Evolutionary conservation across 2,329 filamentous ascomycete genomes (phyloP).

Genomic region (Fusarium camptoceras): DNA sequence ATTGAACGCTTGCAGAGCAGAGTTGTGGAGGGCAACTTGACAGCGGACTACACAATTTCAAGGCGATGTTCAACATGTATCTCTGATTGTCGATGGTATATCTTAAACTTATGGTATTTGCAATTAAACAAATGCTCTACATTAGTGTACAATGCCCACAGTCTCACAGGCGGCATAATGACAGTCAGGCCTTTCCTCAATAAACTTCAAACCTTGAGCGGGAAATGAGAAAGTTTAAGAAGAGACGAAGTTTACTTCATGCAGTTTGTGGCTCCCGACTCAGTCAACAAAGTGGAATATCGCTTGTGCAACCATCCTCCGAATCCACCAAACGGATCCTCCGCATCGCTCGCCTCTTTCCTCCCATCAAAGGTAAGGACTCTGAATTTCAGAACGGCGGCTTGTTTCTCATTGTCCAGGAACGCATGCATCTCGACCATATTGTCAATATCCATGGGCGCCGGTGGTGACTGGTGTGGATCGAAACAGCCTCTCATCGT

Average conservation of each 20-base stretch:
- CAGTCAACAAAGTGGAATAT: conserved; percentile 33
- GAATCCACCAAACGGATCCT: conserved; percentile 33
- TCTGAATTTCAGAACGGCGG: conserved; percentile 10
- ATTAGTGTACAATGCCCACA: no score
- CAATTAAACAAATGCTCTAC: no score
- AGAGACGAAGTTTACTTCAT: no score
- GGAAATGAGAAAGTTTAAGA: no score
- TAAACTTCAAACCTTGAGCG: no score
- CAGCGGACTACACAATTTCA: no score
- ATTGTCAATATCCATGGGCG: conserved; percentile 14
- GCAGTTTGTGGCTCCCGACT: conserved; percentile 40
- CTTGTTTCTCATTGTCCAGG: neutral
- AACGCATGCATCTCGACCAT: conserved; percentile 26
- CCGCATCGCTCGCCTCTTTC: conserved; percentile 14
- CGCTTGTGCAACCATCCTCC: conserved; percentile 34
- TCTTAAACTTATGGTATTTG: fast-evolving
- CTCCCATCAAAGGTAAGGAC: conserved; percentile 32
- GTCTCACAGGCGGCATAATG: no score
- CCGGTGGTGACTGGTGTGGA: conserved; percentile 11
- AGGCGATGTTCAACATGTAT: no score
- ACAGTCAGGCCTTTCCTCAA: no score
- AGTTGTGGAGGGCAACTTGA: no score
- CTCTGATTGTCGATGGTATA: no score
- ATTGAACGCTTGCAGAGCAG: no score
- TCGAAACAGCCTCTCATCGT: conserved; percentile 31